A percentile compares a stretch with the other conserved stretches of the same genome.
Evolutionary conservation across 257 asterid genomes (phyloP).

Genomic region (Rauvolfia tetraphylla): DNA sequence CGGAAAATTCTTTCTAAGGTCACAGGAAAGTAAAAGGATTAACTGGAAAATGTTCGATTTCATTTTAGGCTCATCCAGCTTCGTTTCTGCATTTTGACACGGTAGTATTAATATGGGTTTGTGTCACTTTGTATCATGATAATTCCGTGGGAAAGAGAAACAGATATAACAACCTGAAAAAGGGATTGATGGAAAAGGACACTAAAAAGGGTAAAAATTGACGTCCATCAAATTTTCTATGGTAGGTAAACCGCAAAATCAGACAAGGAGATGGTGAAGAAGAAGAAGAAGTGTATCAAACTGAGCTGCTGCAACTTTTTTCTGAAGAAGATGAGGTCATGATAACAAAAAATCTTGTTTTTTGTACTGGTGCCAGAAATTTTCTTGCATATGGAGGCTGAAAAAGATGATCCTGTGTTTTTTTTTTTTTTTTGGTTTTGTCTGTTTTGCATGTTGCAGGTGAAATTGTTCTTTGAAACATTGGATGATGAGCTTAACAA

Average conservation of each 20-base stretch:
- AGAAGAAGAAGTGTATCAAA: constrained; percentile 55
- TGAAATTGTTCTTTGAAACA: constrained; percentile 55
- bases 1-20: background rate
- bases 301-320: constrained; percentile 68
- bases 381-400: too few relatives aligned
- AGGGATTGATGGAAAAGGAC: constrained; percentile 18
- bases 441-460: constrained; percentile 33
- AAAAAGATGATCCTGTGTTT: background rate
- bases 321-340: constrained; percentile 86
- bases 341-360: background rate
- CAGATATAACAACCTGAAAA: constrained; percentile 41
- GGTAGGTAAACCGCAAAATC: constrained; percentile 50
- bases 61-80: background rate
- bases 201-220: background rate
- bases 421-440: background rate
- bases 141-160: constrained; percentile 45
- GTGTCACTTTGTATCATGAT: constrained; percentile 32
- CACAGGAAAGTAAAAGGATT: constrained; percentile 8
- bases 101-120: constrained; percentile 23
- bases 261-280: constrained; percentile 43
- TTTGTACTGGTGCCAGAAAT: background rate
- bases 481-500: constrained; percentile 72
- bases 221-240: background rate
- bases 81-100: background rate
- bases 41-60: background rate